Evolutionary conservation across 495 filamentous ascomycete genomes (phyloP), one percentile per base, ranked within the genome.

Genomic region (Pseudevernia furfuracea): DNA sequence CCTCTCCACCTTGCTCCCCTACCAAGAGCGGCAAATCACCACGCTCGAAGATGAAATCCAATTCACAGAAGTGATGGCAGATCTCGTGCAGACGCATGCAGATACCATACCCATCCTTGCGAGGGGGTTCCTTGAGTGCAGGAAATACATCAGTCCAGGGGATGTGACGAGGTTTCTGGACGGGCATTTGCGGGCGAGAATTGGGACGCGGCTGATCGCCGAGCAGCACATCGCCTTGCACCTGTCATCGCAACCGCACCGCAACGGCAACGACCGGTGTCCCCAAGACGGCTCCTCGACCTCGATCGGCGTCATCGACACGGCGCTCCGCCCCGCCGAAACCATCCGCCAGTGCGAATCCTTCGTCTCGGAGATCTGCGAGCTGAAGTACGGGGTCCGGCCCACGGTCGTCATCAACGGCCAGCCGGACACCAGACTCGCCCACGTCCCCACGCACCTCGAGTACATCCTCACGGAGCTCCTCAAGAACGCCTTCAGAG

Each of bases 291-390:
- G 80, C 34, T 76, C 84, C 14, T 82, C 84, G 0, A 87, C 85
- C 60, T 96, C 92, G 71, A 95, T 96, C 66, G 94, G 94, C n/a
- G 92, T 96, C 14, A 97, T 98, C 66, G 94, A 98, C 77, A 97
- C 94, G 0, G 87, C 87, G 1, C 77, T 98, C 28, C 89, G 87
- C 34, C 94, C 93, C 0, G 88, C 92, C 0, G 80, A 81, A 28
- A 90, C 89, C 38, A 82, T 97, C 59, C 85, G 89, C 63, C 79
- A 81, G 4, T 97, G 93, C 74, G 91, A 91, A 61, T 84, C 87
- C 64, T 94, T 95, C 68, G 94, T 98, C 0, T 87, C 88, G 48
- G 94, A 97, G 68, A 96, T 97, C 67, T 97, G 93, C 77, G 94
- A 98, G 77, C 80, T 97, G 25, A 91, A 92, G 49, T 98, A 97